Evolutionary conservation across 495 filamentous ascomycete genomes (phyloP).

Genomic region (Jackrogersella multiformis): DNA sequence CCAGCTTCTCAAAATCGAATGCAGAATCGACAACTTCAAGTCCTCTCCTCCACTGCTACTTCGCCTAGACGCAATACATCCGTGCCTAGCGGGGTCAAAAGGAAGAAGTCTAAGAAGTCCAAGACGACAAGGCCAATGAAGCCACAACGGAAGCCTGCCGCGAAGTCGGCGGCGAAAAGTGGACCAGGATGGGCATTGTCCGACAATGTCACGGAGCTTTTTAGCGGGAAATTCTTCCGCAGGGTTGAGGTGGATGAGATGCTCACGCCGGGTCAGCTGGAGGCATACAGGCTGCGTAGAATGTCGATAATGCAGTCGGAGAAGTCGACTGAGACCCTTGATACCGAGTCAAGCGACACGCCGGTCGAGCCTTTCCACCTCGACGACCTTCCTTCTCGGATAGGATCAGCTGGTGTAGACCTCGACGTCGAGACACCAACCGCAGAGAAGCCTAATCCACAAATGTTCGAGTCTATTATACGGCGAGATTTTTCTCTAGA

Average conservation of each 20-base stretch:
- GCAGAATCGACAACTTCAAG: conserved; percentile 9
- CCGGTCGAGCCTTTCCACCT: conserved; percentile 51
- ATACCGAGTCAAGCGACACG: conserved; percentile 43
- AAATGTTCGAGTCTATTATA: conserved; percentile 16
- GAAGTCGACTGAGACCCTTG: conserved; percentile 40
- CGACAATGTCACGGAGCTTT: conserved; percentile 59
- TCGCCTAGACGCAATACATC: conserved; percentile 23
- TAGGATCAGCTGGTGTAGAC: conserved; percentile 38
- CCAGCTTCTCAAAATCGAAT: conserved; percentile 3
- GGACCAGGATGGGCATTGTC: conserved; percentile 57
- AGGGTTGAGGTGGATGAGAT: conserved; percentile 62
- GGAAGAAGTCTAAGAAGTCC: conserved; percentile 55
- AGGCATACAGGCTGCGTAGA: conserved; percentile 47
- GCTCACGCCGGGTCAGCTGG: conserved; percentile 57
- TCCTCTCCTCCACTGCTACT: conserved; percentile 11
- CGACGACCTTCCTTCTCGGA: conserved; percentile 46
- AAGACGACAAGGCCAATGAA: conserved; percentile 41
- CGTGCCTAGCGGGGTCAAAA: conserved; percentile 42
- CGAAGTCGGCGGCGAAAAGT: conserved; percentile 46
- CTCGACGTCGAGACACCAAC: conserved; percentile 21
- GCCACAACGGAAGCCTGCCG: conserved; percentile 37
- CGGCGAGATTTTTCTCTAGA: conserved; percentile 30
- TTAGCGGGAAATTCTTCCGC: conserved; percentile 56
- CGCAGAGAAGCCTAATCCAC: conserved; percentile 20
- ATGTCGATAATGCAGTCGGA: conserved; percentile 42